phyloP scores from a whole-genome alignment of 2,329 filamentous ascomycete species.

The Xylaria arbuscula region DNA sequence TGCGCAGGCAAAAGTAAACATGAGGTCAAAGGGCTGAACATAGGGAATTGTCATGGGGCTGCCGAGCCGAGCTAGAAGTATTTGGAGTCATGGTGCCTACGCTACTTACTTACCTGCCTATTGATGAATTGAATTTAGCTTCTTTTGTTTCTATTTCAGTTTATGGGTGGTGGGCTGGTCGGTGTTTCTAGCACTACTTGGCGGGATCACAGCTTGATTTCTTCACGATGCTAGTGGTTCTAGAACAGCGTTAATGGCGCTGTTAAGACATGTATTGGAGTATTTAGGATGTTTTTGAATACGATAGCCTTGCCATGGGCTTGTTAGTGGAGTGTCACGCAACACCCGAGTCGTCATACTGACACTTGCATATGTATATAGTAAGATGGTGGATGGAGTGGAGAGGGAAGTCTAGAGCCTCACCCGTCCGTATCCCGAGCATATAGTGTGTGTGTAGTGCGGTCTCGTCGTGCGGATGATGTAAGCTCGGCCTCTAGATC shows the following conservation, averaged over 20 bases:
- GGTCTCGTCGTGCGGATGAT: slow-evolving; percentile 21
- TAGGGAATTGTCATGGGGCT: slow-evolving; percentile 10
- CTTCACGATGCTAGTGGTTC: slow-evolving; percentile 7
- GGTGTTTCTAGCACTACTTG: slow-evolving; percentile 3
- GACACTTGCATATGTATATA: slow-evolving; percentile 27
- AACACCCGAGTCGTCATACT: slow-evolving; percentile 20
- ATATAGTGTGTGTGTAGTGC: background rate
- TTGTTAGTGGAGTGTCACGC: slow-evolving; percentile 25
- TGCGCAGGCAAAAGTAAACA: slow-evolving; percentile 18
- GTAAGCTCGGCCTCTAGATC: slow-evolving; percentile 24
- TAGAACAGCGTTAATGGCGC: slow-evolving; percentile 23
- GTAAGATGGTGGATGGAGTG: slow-evolving; percentile 10
- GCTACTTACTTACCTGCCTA: background rate
- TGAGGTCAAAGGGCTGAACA: slow-evolving; percentile 26
- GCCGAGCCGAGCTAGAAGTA: slow-evolving; percentile 6
- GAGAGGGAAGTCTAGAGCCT: slow-evolving; percentile 31
- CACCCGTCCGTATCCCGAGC: slow-evolving; percentile 18
- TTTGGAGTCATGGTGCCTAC: slow-evolving; percentile 11
- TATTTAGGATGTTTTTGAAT: slow-evolving; percentile 10
- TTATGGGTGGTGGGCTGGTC: background rate
- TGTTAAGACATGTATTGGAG: slow-evolving; percentile 4
- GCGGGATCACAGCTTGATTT: slow-evolving; percentile 15
- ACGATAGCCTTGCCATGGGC: slow-evolving; percentile 23
- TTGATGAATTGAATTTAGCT: background rate
- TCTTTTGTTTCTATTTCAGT: background rate